Conservation (phyloP, 2,329 filamentous ascomycete species). For the Teratosphaeria nubilosa region DNA sequence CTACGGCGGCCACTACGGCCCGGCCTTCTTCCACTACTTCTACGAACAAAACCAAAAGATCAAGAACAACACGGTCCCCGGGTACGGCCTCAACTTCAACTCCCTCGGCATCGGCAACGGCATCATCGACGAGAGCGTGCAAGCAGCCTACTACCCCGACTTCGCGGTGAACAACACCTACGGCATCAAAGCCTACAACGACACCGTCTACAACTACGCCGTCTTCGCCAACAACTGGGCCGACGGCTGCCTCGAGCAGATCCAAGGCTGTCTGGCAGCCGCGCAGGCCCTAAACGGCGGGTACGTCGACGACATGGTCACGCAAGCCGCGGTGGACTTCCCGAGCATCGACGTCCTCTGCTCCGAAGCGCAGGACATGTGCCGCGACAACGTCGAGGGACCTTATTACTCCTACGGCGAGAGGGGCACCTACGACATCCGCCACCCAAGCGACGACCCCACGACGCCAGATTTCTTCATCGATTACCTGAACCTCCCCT, state of each 20-base stretch:
- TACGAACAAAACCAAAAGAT: slow-evolving; percentile 45
- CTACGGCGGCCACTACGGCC: slow-evolving; percentile 49
- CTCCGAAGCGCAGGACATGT: slow-evolving; percentile 45
- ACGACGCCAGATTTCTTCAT: slow-evolving; percentile 53
- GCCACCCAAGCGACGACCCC: slow-evolving; percentile 45
- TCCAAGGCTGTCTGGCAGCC: slow-evolving; percentile 33
- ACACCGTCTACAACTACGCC: slow-evolving; percentile 50
- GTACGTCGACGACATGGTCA: slow-evolving; percentile 9
- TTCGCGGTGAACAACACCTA: slow-evolving; percentile 48
- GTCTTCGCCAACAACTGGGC: slow-evolving; percentile 43
- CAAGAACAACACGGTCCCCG: slow-evolving; percentile 34
- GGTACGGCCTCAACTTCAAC: slow-evolving; percentile 37
- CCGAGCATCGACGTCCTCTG: slow-evolving; percentile 36
- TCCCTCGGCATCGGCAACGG: slow-evolving; percentile 47
- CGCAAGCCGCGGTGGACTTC: slow-evolving; percentile 9
- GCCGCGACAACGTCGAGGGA: slow-evolving; percentile 46
- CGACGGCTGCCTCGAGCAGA: slow-evolving; percentile 39
- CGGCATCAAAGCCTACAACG: slow-evolving; percentile 45
- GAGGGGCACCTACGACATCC: slow-evolving; percentile 52
- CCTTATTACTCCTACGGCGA: slow-evolving; percentile 46
- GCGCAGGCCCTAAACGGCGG: slow-evolving; percentile 23
- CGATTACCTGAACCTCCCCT: slow-evolving; percentile 54
- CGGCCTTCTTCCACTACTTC: slow-evolving; percentile 1
- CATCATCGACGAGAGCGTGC: slow-evolving; percentile 44
- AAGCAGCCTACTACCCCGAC: slow-evolving; percentile 40